Conservation (phyloP, 345 rosid genomes). For the Populus euphratica region DNA sequence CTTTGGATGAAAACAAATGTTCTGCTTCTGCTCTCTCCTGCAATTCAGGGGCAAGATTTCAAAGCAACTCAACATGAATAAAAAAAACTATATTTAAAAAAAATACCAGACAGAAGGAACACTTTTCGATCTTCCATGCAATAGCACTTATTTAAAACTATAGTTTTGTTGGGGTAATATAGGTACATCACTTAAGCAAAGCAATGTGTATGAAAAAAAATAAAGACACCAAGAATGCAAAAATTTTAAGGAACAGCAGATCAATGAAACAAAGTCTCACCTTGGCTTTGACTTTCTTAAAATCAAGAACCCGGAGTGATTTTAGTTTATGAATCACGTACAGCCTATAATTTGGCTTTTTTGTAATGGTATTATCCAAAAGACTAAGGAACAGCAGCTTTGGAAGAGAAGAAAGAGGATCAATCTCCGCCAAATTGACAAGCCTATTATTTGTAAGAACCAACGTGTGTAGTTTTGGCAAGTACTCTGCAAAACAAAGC, state of each 20-base stretch:
- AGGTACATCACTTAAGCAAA: not conserved
- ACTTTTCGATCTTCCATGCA: not conserved
- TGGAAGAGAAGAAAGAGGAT: slow-evolving; percentile 80
- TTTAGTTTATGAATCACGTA: slow-evolving; percentile 88
- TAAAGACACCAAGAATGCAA: not conserved
- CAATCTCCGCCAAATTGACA: slow-evolving; percentile 95
- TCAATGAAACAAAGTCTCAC: slow-evolving; percentile 35
- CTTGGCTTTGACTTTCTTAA: slow-evolving; percentile 90
- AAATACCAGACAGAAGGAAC: not conserved
- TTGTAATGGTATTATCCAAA: slow-evolving; percentile 87
- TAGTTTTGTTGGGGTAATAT: not conserved
- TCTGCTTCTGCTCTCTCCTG: slow-evolving; percentile 94
- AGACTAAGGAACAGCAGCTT: slow-evolving; percentile 88
- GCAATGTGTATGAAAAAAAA: not conserved
- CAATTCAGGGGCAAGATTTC: slow-evolving; percentile 19
- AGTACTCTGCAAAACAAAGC: slow-evolving; percentile 53
- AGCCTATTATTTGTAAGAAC: slow-evolving; percentile 94
- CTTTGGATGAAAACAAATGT: slow-evolving; percentile 76
- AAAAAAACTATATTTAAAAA: not conserved
- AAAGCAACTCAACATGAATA: not conserved
- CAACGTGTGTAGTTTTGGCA: slow-evolving; percentile 84
- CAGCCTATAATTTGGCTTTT: slow-evolving; percentile 84
- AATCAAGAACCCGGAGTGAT: slow-evolving; percentile 84
- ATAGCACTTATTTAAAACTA: not conserved
- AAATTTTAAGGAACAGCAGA: not conserved